Evolutionary conservation across 108 stramenopile species (phyloP), one percentile per base, ranked within the genome.

Genomic region (Conticribra weissflogii): DNA sequence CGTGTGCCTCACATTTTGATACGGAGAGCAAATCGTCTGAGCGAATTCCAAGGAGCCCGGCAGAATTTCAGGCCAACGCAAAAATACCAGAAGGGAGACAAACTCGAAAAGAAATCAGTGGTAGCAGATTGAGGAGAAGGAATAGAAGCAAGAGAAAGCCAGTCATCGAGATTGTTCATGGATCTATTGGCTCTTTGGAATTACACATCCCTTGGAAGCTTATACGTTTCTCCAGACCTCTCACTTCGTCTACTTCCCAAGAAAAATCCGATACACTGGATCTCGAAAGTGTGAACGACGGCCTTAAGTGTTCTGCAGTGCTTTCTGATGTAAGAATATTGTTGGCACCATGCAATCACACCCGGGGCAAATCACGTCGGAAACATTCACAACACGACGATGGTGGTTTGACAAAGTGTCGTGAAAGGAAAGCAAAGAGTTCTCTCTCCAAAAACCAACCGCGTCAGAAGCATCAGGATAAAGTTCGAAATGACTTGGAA

Each of bases 261-360:
- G 30, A 44, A 25, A 44, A 22, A n/a, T 2, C 5, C 36, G 28
- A 48, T 25, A 32, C 32, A 36, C 3, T n/a, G 5, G 41, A 71
- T 31, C 22, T 3, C 19, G 49, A 33, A 45, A 63, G 47, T 24
- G 44, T 50, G 8, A 17, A 53, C 3, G 51, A 50, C 19, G 60
- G 21, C 18, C 15, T 61, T 15, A 51, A 49, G 33, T 86, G 83
- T 55, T 78, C 87, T 22, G 59, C 86, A 25, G 82, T 91, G 9
- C 72, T 91, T 25, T 74, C 82, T 18, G 90, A 91, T 68, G 87
- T 91, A n/a, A 67, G 84, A 49, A 82, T 91, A 54, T 54, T 91
- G 3, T 63, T 91, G 29, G 80, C 81, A 22, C 90, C 88, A 4
- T 64, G 59, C 46, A 54, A 58, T 44, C 50, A 76, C 52, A 41